phyloP scores from a whole-genome alignment of 179 eudicot genomes.

The Silene coronaria region DNA sequence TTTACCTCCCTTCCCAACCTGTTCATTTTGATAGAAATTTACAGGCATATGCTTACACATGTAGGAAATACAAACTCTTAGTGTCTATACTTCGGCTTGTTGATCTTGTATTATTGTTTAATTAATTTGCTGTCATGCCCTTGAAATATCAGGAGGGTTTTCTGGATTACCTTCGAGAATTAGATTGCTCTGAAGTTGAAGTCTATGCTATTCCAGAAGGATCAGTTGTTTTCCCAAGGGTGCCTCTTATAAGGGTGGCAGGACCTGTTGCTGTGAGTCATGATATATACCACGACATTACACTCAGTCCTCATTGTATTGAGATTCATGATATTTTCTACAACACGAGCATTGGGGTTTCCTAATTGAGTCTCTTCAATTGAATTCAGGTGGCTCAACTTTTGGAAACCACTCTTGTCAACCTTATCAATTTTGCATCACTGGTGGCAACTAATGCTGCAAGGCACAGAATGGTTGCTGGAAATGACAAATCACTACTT shows the following conservation, averaged over 20 bases:
- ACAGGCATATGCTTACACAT: background rate
- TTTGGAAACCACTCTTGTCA: constrained; percentile 88
- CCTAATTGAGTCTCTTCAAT: constrained; percentile 5
- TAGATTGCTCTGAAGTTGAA: constrained; percentile 91
- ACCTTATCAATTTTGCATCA: constrained; percentile 88
- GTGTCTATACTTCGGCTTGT: background rate
- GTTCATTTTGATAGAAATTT: background rate
- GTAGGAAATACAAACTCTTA: background rate
- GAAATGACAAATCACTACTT: constrained; percentile 72
- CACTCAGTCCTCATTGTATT: background rate
- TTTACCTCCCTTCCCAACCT: background rate
- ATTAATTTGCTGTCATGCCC: background rate
- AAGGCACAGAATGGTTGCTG: constrained; percentile 92
- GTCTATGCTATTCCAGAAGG: constrained; percentile 85
- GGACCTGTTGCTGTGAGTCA: constrained; percentile 89
- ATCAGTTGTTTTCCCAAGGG: constrained; percentile 76
- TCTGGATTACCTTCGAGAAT: constrained; percentile 65
- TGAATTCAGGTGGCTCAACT: constrained; percentile 74
- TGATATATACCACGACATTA: background rate
- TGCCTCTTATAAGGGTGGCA: constrained; percentile 83
- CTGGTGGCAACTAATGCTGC: constrained; percentile 95
- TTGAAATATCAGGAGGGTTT: constrained; percentile 43
- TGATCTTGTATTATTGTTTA: background rate
- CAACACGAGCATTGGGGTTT: background rate
- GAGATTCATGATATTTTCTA: background rate